phyloP scores from a whole-genome alignment of 148 eudicot species.

The Pharnaceum exiguum region DNA sequence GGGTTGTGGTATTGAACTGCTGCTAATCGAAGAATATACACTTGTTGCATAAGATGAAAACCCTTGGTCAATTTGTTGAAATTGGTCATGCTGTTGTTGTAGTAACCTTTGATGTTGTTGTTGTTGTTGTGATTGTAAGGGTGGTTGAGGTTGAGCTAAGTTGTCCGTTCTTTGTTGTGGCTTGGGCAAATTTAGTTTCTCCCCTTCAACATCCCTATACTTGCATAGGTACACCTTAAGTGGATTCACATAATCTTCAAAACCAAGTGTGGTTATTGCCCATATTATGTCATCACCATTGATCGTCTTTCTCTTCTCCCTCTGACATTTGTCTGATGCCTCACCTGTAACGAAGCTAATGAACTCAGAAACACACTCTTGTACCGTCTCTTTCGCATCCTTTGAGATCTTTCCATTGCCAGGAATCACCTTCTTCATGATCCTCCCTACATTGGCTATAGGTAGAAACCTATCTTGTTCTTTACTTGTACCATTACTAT shows the following conservation, averaged over 20 bases:
- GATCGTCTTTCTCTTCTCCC: constrained; percentile 75
- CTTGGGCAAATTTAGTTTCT: constrained; percentile 57
- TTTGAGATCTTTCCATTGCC: constrained; percentile 56
- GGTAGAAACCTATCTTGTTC: constrained; percentile 72
- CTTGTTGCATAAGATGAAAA: constrained; percentile 26
- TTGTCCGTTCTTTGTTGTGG: constrained; percentile 32
- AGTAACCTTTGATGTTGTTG: constrained; percentile 17
- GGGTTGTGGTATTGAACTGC: constrained; percentile 33
- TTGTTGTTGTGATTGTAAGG: constrained; percentile 24
- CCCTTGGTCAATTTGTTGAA: constrained; percentile 27
- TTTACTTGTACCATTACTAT: constrained; percentile 22
- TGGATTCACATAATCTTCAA: constrained; percentile 63
- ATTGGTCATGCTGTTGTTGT: constrained; percentile 27
- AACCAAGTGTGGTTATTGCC: constrained; percentile 67
- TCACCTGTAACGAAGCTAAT: constrained; percentile 75
- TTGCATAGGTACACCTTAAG: constrained; percentile 48
- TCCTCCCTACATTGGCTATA: constrained; percentile 69
- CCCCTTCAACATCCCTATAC: constrained; percentile 62
- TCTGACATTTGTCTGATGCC: constrained; percentile 70
- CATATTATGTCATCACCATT: constrained; percentile 72
- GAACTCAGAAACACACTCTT: constrained; percentile 79
- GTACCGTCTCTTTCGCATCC: constrained; percentile 75
- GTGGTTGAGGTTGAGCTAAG: not conserved
- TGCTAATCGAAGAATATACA: constrained; percentile 38
- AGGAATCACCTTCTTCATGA: constrained; percentile 72